Base-by-base conservation (phyloP, 169 alveolate genomes). In the Cryptosporidium meleagridis region DNA sequence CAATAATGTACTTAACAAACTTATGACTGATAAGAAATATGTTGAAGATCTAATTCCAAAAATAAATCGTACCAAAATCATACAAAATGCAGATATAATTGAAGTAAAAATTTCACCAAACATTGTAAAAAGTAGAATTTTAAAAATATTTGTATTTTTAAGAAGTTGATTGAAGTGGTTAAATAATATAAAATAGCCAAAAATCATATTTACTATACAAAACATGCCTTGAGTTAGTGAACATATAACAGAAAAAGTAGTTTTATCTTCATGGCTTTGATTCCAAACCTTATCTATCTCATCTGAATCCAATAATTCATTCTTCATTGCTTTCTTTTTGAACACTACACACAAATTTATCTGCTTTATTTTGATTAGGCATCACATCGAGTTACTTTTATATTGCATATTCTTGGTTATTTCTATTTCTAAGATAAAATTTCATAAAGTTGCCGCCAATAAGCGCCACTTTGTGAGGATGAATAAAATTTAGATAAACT, bases 41-140 rank as follows among this genome's bases (percentile, higher is more conserved):
- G 45, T 16, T 18, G 62, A 58, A n/a, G 86, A 53, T 75, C 86
- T 75, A 16, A 75, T 53, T 35, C 86, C 86, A 75, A 68, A 75
- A 16, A 75, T n/a, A 4, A 58, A 29, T 31, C 86, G 71, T 21
- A 75, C 72, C 10, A 58, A 37, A 29, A 75, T 48, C 51, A 75
- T 58, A n/a, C 52, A 52, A 3, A 75, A 21, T 10, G 44, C 39
- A 14, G 61, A 55, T 1, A 16, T 6, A 3, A 53, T 2, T 9
- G 52, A 61, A 52, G 58, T 59, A 35, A 75, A 10, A 8, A 75
- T 14, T 53, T 75, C 86, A 14, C 86, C 86, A 58, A 75, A 58
- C 7, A 75, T 26, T 3, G 86, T 75, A 26, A 75, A 39, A 33
- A 75, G 53, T 23, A 75, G 8, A 21, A 59, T 58, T 18, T 18